Evolutionary conservation across 768 basidiomycete genomes (phyloP), one percentile per base, ranked within the genome.

Genomic region (Erythrobasidium yunnanense): DNA sequence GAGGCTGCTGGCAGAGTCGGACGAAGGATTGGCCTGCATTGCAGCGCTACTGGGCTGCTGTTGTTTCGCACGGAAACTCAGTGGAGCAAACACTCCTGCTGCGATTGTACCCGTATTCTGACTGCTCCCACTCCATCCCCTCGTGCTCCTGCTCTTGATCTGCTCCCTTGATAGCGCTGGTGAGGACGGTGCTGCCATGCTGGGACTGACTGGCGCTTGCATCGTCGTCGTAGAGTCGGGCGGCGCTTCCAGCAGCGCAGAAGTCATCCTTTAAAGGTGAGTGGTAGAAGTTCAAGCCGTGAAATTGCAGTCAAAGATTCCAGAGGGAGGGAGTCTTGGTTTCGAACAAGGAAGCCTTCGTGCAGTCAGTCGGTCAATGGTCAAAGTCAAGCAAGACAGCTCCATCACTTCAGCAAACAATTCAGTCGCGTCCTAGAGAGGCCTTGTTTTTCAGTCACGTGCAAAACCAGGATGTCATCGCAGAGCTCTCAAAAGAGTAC

Each of bases 131-230:
- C 60, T 63, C 60, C 60, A 63, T n/a, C 60, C 60, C 49, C 60
- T 11, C n/a, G 46, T 34, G 32, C 45, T 49, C 32, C 60, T 46
- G 49, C 52, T 63, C 60, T 63, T 63, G 60, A 63, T 63, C 60
- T 63, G 60, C 38, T 63, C 60, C 45, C 56, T 11, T 20, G 56
- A 58, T 30, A 58, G 45, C 23, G 60, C 60, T 18, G 60, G 45
- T 35, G 60, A 63, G 23, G 46, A 30, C 29, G 60, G 60, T 4
- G 60, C 60, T 46, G 8, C 49, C 22, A 23, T 13, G 49, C 49
- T 51, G 49, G 49, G 49, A 51, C 11, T 8, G 11, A 25, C 49
- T 18, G 49, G 49, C 49, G 11, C 49, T 25, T 45, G 38, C n/a
- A 45, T 20, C 38, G n/a, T 45, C 13, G n/a, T 45, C 13, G 38